phyloP scores from a whole-genome alignment of 1,139 yeast genomes.

The Saccharomyces hybrid region DNA sequence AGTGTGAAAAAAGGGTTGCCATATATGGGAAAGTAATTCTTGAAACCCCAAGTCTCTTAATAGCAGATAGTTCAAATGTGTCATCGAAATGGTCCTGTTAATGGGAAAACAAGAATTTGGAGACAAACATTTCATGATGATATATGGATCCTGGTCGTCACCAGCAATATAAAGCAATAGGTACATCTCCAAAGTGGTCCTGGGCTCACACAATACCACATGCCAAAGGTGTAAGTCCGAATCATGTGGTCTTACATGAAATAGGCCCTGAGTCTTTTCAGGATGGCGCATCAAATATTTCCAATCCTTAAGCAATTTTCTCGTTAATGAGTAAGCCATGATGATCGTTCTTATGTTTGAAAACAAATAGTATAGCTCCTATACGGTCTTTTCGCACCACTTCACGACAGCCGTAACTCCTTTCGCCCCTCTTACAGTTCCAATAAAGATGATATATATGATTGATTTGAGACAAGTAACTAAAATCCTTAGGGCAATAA shows the following conservation, averaged over 20 bases:
- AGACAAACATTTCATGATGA: conserved; percentile 26
- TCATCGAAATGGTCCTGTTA: conserved; percentile 23
- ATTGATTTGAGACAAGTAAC: not conserved
- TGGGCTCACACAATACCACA: conserved; percentile 19
- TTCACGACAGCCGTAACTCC: not conserved
- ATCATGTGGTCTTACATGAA: conserved; percentile 28
- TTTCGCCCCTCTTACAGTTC: not conserved
- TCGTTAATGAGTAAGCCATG: conserved; percentile 13
- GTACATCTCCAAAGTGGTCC: conserved; percentile 19
- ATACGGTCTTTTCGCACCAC: not conserved
- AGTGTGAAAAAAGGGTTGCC: conserved; percentile 14
- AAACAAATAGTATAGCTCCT: not conserved
- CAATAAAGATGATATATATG: not conserved
- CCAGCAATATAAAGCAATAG: conserved; percentile 18
- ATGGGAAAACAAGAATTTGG: conserved; percentile 26
- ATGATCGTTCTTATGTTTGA: not conserved
- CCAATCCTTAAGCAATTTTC: conserved; percentile 29
- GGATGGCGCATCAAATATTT: conserved; percentile 16
- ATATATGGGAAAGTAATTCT: conserved; percentile 19
- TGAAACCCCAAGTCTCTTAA: conserved; percentile 19
- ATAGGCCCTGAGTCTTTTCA: conserved; percentile 7
- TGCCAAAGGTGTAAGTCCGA: conserved; percentile 30
- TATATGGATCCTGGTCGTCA: conserved; percentile 14
- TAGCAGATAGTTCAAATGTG: conserved; percentile 16
- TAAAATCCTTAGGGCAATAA: not conserved